A percentile compares a stretch with the other conserved stretches of the same genome.
Evolutionary conservation across 2,329 filamentous ascomycete species (phyloP).

Genomic region (Phaeosphaeriaceae sp.): DNA sequence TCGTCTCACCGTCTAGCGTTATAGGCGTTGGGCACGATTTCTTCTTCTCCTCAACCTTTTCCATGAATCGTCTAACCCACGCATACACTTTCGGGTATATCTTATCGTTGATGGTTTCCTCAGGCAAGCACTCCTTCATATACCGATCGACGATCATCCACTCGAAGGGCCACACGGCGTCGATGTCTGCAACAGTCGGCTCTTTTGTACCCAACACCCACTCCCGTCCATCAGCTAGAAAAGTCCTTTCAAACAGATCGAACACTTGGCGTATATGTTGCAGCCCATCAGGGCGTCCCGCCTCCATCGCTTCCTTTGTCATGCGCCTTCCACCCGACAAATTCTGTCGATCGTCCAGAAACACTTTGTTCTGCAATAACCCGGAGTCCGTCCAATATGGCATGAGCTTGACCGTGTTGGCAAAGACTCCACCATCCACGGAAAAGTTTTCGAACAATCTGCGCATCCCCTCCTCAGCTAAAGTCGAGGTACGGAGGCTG

Average conservation of each 20-base stretch:
- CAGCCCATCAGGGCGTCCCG: constrained; percentile 63
- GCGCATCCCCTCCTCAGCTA: constrained; percentile 56
- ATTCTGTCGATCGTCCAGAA: constrained; percentile 64
- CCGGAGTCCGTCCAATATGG: constrained; percentile 61
- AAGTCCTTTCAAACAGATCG: constrained; percentile 65
- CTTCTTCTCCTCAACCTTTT: constrained; percentile 54
- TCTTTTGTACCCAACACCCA: constrained; percentile 66
- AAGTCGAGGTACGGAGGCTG: constrained; percentile 16
- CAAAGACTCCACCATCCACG: constrained; percentile 66
- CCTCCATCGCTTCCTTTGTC: constrained; percentile 48
- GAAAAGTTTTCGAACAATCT: constrained; percentile 64
- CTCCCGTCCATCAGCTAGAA: constrained; percentile 70
- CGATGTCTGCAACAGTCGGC: constrained; percentile 70
- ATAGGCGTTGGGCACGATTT: constrained; percentile 50
- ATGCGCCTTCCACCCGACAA: constrained; percentile 53
- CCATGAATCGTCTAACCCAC: constrained; percentile 70
- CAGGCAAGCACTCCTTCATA: constrained; percentile 61
- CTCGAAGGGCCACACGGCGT: constrained; percentile 72
- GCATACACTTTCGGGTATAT: constrained; percentile 67
- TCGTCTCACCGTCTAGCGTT: constrained; percentile 31
- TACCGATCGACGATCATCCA: constrained; percentile 61
- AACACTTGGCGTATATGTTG: constrained; percentile 63
- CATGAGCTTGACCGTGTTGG: constrained; percentile 61
- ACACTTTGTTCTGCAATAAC: constrained; percentile 64
- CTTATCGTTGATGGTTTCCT: constrained; percentile 59